Conservation (phyloP, 805 yeast genomes). For the Kodamaea leandrae region DNA sequence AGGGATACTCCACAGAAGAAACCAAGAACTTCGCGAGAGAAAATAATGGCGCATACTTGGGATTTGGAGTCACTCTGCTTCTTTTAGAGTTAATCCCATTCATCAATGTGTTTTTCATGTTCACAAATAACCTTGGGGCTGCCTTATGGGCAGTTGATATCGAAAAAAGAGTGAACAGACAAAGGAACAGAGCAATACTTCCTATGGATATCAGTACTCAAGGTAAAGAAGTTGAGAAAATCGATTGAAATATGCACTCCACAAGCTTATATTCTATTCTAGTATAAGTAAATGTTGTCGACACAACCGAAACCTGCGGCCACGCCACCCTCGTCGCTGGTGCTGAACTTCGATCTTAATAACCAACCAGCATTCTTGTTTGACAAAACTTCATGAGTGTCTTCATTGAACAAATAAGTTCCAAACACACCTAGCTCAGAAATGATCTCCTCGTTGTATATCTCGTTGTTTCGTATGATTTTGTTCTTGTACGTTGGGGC, state of each 20-base stretch:
- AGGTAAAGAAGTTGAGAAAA: no score
- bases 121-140: conserved; percentile 60
- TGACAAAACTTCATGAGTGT: conserved; percentile 49
- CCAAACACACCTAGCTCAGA: conserved; percentile 95
- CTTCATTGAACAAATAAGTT: conserved; percentile 68
- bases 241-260: no score
- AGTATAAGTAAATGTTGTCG: conserved; percentile 69
- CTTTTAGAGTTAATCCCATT: conserved; percentile 55
- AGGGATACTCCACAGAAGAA: conserved; percentile 46
- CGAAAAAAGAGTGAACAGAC: conserved; percentile 9
- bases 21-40: conserved; percentile 34
- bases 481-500: conserved; percentile 70
- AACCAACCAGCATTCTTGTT: conserved; percentile 83
- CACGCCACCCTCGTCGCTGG: conserved; percentile 96
- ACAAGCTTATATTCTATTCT: conserved; percentile 9
- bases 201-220: background rate
- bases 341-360: conserved; percentile 80
- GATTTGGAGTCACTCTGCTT: conserved; percentile 53
- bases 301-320: conserved; percentile 99
- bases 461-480: conserved; percentile 63
- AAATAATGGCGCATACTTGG: conserved; percentile 42
- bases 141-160: conserved; percentile 59
- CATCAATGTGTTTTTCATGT: conserved; percentile 50
- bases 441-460: conserved; percentile 69
- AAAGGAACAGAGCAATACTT: background rate